Percentiles rank a stretch among this genome's conserved stretches.
These are phyloP conservation scores for Ustilago cynodontis DNA, from an alignment of 1,284 basidiomycete genomes.

Conservation along the genomic window DNA sequence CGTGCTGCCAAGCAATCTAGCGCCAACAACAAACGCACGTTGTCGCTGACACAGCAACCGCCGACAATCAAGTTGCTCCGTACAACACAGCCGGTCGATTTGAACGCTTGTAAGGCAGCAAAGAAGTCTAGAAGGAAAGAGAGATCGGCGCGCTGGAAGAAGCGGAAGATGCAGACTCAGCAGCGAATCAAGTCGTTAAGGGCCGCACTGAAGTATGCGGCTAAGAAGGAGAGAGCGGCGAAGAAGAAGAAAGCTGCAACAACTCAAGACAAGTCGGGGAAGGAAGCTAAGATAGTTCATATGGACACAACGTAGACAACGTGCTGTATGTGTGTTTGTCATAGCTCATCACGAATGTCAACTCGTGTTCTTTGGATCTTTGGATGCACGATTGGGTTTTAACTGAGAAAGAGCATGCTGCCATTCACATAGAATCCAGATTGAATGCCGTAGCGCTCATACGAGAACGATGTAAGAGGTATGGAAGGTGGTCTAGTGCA, in stretches of 20 bases:
- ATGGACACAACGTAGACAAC: constrained; percentile 6
- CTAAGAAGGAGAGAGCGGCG: neutral
- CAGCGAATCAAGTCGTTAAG: constrained; percentile 17
- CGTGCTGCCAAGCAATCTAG: constrained; percentile 11
- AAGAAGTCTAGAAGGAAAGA: constrained; percentile 35
- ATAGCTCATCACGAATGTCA: neutral
- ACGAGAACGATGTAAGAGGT: neutral
- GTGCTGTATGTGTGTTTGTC: neutral
- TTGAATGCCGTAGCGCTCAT: neutral
- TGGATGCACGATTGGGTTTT: no score
- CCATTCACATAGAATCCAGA: constrained; percentile 9
- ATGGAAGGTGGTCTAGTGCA: constrained; percentile 4
- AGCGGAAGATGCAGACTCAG: constrained; percentile 20
- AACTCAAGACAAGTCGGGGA: neutral
- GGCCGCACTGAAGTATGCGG: constrained; percentile 14
- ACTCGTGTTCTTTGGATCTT: no score
- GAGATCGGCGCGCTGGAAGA: constrained; percentile 31
- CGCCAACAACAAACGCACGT: neutral
- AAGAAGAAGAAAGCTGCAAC: neutral
- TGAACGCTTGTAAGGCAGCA: constrained; percentile 35
- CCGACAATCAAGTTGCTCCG: constrained; percentile 39
- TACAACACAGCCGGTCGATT: constrained; percentile 39
- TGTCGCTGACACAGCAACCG: constrained; percentile 14
- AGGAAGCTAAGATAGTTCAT: neutral
- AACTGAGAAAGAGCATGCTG: constrained; percentile 18